Base-by-base conservation (phyloP, 495 filamentous ascomycete genomes). In the Echria macrotheca region DNA sequence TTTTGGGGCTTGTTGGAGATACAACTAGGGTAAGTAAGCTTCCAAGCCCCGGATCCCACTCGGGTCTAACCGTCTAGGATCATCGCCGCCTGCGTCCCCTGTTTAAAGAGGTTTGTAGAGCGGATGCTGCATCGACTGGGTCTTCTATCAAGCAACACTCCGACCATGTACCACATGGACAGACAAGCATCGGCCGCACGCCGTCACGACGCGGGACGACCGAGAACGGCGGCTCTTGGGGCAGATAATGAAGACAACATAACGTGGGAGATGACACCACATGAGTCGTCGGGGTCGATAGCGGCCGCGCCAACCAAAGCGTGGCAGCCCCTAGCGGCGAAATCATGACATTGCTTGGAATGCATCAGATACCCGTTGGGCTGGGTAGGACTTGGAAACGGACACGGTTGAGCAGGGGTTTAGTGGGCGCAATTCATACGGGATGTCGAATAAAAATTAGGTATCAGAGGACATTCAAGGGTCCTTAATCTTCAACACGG, bases 401-500 rank as follows among this genome's bases (percentile, higher is more conserved):
- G n/a, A n/a, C n/a, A n/a, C n/a, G n/a, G n/a, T n/a, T n/a, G n/a
- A n/a, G n/a, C n/a, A n/a, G n/a, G n/a, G n/a, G n/a, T n/a, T n/a
- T n/a, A n/a, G n/a, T n/a, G n/a, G n/a, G n/a, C n/a, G n/a, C n/a
- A n/a, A n/a, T n/a, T n/a, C n/a, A n/a, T n/a, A n/a, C n/a, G n/a
- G n/a, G n/a, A n/a, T n/a, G n/a, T n/a, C n/a, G n/a, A n/a, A n/a
- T n/a, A n/a, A n/a, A n/a, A n/a, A n/a, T n/a, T n/a, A n/a, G n/a
- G n/a, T n/a, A n/a, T n/a, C n/a, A n/a, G n/a, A n/a, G n/a, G n/a
- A n/a, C n/a, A n/a, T n/a, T n/a, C n/a, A 46, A 43, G 54, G 56
- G 23, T 59, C 49, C 68, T 69, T 64, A 53, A 91, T 83, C 71
- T 87, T 85, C 53, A 95, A 52, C 18, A 94, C 79, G 25, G 89